Base-by-base conservation (phyloP, 371 early-diverging fungal genomes). In the Batrachochytrium dendrobatidis region DNA sequence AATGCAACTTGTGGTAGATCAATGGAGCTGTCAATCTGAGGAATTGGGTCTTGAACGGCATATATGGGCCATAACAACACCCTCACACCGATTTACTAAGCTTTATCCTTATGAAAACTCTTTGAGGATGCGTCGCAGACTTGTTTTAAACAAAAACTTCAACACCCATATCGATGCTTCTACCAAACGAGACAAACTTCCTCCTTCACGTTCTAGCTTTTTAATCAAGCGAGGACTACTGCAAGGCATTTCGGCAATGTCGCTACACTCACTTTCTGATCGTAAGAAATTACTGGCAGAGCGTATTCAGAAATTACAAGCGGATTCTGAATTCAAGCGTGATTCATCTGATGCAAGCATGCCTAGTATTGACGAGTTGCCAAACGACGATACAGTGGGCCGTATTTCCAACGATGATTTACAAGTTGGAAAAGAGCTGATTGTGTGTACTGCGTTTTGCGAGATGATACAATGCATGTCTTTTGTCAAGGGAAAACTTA, bases 391-490 rank as follows among this genome's bases (percentile, higher is more conserved):
- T 8, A 68, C 70, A 25, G 74, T 74, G 77, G 62, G 61, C 45
- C 44, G 71, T 17, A 39, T 72, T 8, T 59, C 56, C 24, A 68
- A 66, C 3, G 70, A 70, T 4, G 34, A 25, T 26, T 45, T 54
- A 22, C 59, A 66, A 10, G 53, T 31, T 3, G 72, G 72, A 46
- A 64, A 61, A 17, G 34, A 63, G 24, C 20, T 78, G 5, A n/a
- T n/a, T n/a, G n/a, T n/a, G n/a, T 71, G 60, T 46, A 55, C 65
- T 20, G 59, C 62, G 17, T 78, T 77, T n/a, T 77, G 79, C 62
- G 77, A 76, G 31, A 55, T 82, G 60, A 79, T 83, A 5, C 51
- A 76, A 24, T 65, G 77, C 22, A 71, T 81, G 68, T 72, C 80
- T 0, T 59, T 77, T 0, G 74, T 83, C 30, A 71, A 73, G 32